phyloP scores from a whole-genome alignment of 2,329 filamentous ascomycete genomes.

The Botrytis squamosa region DNA sequence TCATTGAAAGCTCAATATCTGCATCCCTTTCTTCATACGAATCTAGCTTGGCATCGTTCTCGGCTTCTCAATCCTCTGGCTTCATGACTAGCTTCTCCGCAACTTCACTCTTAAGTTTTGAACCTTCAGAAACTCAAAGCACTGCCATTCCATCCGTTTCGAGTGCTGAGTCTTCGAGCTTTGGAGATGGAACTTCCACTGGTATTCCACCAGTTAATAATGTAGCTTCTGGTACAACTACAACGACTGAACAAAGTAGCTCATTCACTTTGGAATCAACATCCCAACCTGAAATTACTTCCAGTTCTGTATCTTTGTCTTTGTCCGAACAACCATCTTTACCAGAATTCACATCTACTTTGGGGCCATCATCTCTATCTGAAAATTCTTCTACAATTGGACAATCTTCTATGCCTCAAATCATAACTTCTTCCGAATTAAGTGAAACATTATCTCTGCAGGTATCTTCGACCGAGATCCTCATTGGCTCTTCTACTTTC shows the following conservation, averaged over 20 bases:
- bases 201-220: background rate
- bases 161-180: background rate
- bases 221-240: background rate
- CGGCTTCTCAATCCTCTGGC: background rate
- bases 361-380: background rate
- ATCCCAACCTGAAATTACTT: background rate
- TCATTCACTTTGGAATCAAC: background rate
- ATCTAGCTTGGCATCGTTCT: slow-evolving; percentile 7
- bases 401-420: background rate
- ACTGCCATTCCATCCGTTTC: background rate
- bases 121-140: background rate
- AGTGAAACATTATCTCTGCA: background rate
- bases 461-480: background rate
- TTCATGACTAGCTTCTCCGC: background rate
- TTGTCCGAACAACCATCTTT: background rate
- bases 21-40: background rate
- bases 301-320: background rate
- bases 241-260: background rate
- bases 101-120: background rate
- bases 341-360: background rate
- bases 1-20: background rate
- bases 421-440: background rate
- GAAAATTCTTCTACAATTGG: background rate
- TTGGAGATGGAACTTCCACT: background rate
- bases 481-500: background rate